Conservation (phyloP, 306 rosid species). For the Astragalus membranaceus region DNA sequence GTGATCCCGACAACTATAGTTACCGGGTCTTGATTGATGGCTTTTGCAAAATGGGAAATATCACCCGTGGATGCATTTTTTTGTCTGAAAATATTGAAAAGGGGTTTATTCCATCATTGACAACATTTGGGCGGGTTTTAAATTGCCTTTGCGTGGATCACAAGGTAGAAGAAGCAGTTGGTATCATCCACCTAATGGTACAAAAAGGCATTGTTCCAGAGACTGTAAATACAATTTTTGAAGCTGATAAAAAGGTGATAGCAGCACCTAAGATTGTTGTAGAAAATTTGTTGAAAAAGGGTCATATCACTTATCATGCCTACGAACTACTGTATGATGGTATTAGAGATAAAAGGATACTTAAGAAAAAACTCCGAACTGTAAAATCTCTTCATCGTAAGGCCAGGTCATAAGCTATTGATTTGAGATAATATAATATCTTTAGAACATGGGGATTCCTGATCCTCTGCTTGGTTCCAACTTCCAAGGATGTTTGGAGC, state of each 20-base stretch:
- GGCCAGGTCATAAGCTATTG: constrained; percentile 24
- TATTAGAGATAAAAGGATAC: constrained; percentile 62
- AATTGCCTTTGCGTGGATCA: constrained; percentile 70
- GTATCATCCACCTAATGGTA: constrained; percentile 72
- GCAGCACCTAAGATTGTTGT: constrained; percentile 94
- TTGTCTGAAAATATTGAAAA: constrained; percentile 55
- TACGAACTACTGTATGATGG: constrained; percentile 80
- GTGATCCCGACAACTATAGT: constrained; percentile 61
- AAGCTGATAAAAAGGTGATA: constrained; percentile 67
- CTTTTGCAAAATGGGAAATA: constrained; percentile 66
- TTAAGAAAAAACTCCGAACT: constrained; percentile 31
- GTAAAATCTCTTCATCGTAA: constrained; percentile 14
- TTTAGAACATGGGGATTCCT: constrained; percentile 7
- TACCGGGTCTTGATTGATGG: constrained; percentile 78
- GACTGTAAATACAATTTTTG: constrained; percentile 65
- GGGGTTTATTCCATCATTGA: constrained; percentile 57
- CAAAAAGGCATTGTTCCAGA: constrained; percentile 67
- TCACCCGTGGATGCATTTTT: constrained; percentile 49
- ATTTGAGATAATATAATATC: neutral
- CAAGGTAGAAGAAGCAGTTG: constrained; percentile 62
- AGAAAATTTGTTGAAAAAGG: constrained; percentile 77
- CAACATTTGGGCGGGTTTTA: constrained; percentile 69
- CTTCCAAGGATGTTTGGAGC: neutral
- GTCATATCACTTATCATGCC: constrained; percentile 63
- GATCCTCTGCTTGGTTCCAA: neutral